These are phyloP conservation scores for Chlorella variabilis DNA, from an alignment of 163 green algal genomes.

Conservation along the genomic window DNA sequence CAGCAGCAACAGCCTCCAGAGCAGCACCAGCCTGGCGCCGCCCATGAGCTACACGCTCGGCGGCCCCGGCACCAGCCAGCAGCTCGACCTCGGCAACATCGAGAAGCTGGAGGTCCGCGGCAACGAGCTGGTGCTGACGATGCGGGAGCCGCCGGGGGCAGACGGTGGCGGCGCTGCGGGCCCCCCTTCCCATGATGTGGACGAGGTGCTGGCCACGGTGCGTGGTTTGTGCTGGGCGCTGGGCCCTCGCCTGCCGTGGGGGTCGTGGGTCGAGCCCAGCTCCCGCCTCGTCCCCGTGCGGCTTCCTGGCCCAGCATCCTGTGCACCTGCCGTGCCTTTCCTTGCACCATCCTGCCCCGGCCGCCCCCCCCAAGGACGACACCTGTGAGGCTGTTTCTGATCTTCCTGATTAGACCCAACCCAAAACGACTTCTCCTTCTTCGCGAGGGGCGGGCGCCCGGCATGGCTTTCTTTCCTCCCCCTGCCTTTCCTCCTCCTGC, in stretches of 20 bases:
- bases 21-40: not conserved
- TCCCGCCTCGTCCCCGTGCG: too few species aligned
- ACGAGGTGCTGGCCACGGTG: not conserved
- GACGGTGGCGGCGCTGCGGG: not conserved
- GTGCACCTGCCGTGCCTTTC: too few species aligned
- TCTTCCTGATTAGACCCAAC: too few species aligned
- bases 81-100: constrained; percentile 15
- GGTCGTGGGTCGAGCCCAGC: not conserved
- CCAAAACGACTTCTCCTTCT: too few species aligned
- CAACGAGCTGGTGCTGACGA: constrained; percentile 42
- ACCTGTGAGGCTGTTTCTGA: too few species aligned
- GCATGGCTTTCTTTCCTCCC: too few species aligned
- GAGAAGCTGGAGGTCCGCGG: constrained; percentile 34
- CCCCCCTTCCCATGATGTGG: not conserved
- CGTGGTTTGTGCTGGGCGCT: not conserved
- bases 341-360: too few species aligned
- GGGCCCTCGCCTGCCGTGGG: too few species aligned
- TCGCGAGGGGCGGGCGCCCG: too few species aligned
- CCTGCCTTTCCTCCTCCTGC: too few species aligned
- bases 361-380: too few species aligned
- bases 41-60: not conserved
- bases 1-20: not conserved
- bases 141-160: not conserved
- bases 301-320: too few species aligned
- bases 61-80: not conserved